Evolutionary conservation across 2,329 filamentous ascomycete species (phyloP).

Genomic region (Neopestalotiopsis sp.): DNA sequence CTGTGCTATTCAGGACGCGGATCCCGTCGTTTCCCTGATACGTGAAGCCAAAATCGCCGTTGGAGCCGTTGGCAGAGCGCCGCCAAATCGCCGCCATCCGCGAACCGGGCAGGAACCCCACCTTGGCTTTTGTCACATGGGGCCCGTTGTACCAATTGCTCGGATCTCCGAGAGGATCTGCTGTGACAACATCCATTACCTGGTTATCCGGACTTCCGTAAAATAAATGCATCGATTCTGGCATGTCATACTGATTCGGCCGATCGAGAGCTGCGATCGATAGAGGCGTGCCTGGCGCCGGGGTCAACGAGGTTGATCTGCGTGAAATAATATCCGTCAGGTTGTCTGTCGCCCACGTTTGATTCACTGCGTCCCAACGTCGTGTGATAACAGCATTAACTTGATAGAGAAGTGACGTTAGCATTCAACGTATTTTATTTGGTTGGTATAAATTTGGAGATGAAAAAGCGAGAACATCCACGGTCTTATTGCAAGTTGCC

Average conservation of each 20-base stretch:
- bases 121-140: background rate
- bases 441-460: background rate
- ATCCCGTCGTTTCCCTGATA: slow-evolving; percentile 27
- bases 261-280: slow-evolving; percentile 22
- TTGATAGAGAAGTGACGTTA: background rate
- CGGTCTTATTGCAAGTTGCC: too few relatives aligned
- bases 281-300: slow-evolving; percentile 23
- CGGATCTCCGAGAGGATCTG: slow-evolving; percentile 18
- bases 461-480: too few relatives aligned
- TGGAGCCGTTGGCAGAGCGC: slow-evolving; percentile 23
- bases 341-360: slow-evolving; percentile 28
- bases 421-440: background rate
- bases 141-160: slow-evolving; percentile 23
- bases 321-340: slow-evolving; percentile 24
- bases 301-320: slow-evolving; percentile 12
- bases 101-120: slow-evolving; percentile 13
- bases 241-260: slow-evolving; percentile 21
- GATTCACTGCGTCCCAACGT: slow-evolving; percentile 31
- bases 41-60: slow-evolving; percentile 23
- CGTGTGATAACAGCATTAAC: slow-evolving; percentile 28
- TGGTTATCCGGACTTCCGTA: slow-evolving; percentile 20
- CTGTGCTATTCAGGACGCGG: slow-evolving; percentile 22
- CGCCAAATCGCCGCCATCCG: slow-evolving; percentile 27
- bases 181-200: slow-evolving; percentile 21
- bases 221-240: slow-evolving; percentile 20